phyloP scores from a whole-genome alignment of 768 basidiomycete genomes.

The Cystofilobasidium macerans region DNA sequence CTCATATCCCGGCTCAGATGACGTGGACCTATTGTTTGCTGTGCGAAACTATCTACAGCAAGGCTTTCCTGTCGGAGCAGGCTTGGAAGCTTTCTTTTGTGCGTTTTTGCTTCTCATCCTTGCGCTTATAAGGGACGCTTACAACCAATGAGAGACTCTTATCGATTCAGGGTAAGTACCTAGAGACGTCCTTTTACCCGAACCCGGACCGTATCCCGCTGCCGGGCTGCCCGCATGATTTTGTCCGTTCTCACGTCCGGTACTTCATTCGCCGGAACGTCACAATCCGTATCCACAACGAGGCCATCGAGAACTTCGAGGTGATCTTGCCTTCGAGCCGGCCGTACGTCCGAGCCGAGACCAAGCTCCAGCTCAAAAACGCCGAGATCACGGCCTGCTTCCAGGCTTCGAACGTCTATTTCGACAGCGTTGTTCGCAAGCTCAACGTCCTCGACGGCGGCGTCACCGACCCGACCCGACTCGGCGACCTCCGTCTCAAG shows the following conservation, averaged over 20 bases:
- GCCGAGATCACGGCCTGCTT: slow-evolving; percentile 71
- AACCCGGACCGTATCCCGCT: slow-evolving; percentile 71
- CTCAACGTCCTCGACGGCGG: slow-evolving; percentile 35
- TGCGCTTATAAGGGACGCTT: too few relatives aligned
- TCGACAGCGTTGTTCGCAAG: slow-evolving; percentile 41
- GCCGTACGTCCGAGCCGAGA: slow-evolving; percentile 74
- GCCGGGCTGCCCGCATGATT: slow-evolving; percentile 85
- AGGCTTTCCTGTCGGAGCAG: slow-evolving; percentile 20
- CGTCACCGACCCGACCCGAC: slow-evolving; percentile 35
- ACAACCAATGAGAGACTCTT: too few relatives aligned
- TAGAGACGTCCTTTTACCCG: slow-evolving; percentile 93
- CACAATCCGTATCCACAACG: slow-evolving; percentile 63
- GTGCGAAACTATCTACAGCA: slow-evolving; percentile 47
- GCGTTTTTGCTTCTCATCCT: neutral
- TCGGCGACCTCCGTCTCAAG: slow-evolving; percentile 30
- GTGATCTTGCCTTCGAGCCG: slow-evolving; percentile 78
- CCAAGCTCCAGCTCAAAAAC: slow-evolving; percentile 81
- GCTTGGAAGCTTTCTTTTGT: slow-evolving; percentile 10
- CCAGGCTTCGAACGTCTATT: slow-evolving; percentile 51
- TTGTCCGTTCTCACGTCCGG: slow-evolving; percentile 81
- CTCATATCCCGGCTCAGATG: slow-evolving; percentile 37
- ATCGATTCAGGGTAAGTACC: slow-evolving; percentile 92
- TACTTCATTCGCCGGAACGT: slow-evolving; percentile 62
- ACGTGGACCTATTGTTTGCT: slow-evolving; percentile 66
- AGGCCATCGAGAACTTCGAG: slow-evolving; percentile 70